Evolutionary conservation across 768 basidiomycete species (phyloP), one percentile per base, ranked within the genome.

Genomic region (Termitomyces sp.): DNA sequence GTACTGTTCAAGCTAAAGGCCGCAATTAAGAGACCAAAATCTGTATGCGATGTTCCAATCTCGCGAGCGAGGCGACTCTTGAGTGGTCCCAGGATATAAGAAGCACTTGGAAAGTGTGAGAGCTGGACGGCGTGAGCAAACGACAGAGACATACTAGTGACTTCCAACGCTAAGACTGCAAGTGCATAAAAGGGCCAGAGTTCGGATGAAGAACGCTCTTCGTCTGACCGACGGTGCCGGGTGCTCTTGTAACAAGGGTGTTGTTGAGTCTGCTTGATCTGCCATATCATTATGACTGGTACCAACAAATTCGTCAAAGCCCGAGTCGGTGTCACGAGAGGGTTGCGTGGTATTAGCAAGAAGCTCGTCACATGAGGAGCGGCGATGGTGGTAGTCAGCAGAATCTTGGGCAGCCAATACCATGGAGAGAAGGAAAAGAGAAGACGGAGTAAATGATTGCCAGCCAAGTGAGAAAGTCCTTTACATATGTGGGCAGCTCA

Each of bases 11-110:
- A 70, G 57, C 84, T 88, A 65, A 85, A 86, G 0, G 89, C 87
- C 10, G 90, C 86, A 47, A 94, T 81, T 38, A 94, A 74, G 41
- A 92, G 76, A 45, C 86, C 84, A 70, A 88, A 92, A 65, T 92
- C 86, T 0, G 86, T 83, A 66, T 92, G 88, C 24, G 87, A 81
- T 1, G 88, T 87, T 47, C 86, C 85, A 49, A 91, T 76, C 64
- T 92, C 88, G 44, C 83, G 77, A 5, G 80, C 74, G 7, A 90
- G 72, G 20, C 83, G 76, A 44, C 83, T 86, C 71, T 93, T 92
- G 57, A 93, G 73, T 10, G 91, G 92, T 0, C 88, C 89, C 3
- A 94, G 79, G 6, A 88, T 82, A 64, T 92, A 86, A 2, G 81
- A 79, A 16, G 85, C 87, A 67, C 88, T 92, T 47, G 7, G 6